Evolutionary conservation across 2,329 filamentous ascomycete genomes (phyloP), one percentile per base, ranked within the genome.

Genomic region (Xylaria sp.): DNA sequence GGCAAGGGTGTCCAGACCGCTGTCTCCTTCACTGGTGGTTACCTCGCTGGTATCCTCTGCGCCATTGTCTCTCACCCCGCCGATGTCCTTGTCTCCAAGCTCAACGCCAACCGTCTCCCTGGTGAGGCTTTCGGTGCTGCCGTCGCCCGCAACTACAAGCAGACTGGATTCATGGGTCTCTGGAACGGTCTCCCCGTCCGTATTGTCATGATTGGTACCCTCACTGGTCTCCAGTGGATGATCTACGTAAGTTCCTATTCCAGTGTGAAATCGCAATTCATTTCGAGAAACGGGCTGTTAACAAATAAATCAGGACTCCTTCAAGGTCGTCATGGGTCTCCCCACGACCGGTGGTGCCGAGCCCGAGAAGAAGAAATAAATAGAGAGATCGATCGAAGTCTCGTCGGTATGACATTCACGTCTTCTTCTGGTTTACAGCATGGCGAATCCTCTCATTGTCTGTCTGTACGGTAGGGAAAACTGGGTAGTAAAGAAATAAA

Each of bases 141-240:
- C n/a, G 83, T 90, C 67, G 77, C 83, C 60, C 83, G 91, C 50
- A 94, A 96, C 69, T 96, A 96, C 78, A 84, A 82, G 69, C 89
- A 95, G 44, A 94, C 95, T 70, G 92, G 92, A 37, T 95, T 96
- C 75, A 69, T 68, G 13, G 92, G 92, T n/a, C 81, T 97, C 34
- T 96, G 92, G 92, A 96, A 95, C 70, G 92, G 92, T 7, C 77
- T 97, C 50, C 88, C 90, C 0, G 89, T 96, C 54, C 73, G 83
- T 60, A 96, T 96, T 70, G 86, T 96, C 70, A 96, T 96, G 92
- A 91, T 95, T 65, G 90, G 88, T 67, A 89, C 85, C 34, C 74
- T 89, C 70, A 95, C 90, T 18, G 91, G 90, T 60, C 78, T 96
- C 63, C 92, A 96, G 78, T 96, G 91, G 91, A 91, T 95, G 87